Conservation (phyloP, 2,329 filamentous ascomycete species). For the Biscogniauxia marginata region DNA sequence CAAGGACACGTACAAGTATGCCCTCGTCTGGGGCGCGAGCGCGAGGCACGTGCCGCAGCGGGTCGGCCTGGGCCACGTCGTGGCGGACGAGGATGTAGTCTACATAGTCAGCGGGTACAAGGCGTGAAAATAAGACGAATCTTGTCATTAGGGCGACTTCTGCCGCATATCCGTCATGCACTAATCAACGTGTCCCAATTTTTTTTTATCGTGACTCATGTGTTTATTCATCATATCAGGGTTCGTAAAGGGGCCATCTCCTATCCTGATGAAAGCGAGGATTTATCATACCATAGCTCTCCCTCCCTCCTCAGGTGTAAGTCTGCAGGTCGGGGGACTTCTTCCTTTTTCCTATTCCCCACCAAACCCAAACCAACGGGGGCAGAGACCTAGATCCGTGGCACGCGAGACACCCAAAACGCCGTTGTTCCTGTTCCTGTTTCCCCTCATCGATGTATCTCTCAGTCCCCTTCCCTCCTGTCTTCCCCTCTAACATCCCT, state of each 20-base stretch:
- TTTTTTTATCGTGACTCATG: conserved; percentile 21
- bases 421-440: too few relatives aligned
- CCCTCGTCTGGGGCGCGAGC: conserved; percentile 95
- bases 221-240: conserved; percentile 25
- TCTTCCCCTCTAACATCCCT: background rate
- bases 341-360: background rate
- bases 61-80: conserved; percentile 80
- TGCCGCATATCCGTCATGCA: background rate
- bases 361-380: background rate
- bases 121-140: conserved; percentile 48
- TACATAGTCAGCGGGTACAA: conserved; percentile 66
- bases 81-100: conserved; percentile 68
- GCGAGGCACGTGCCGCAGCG: conserved; percentile 92
- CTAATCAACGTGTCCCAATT: background rate
- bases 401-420: background rate
- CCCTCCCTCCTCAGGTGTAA: conserved; percentile 6
- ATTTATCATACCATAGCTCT: conserved; percentile 1
- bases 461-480: too few relatives aligned
- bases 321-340: too few relatives aligned
- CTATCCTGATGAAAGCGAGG: conserved; percentile 4
- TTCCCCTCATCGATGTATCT: background rate
- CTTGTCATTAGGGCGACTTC: background rate
- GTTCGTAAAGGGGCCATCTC: conserved; percentile 12
- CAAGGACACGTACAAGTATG: conserved; percentile 99
- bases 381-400: too few relatives aligned